phyloP scores from a whole-genome alignment of 192 early-diverging fungal species.

The Cladochytrium replicatum region DNA sequence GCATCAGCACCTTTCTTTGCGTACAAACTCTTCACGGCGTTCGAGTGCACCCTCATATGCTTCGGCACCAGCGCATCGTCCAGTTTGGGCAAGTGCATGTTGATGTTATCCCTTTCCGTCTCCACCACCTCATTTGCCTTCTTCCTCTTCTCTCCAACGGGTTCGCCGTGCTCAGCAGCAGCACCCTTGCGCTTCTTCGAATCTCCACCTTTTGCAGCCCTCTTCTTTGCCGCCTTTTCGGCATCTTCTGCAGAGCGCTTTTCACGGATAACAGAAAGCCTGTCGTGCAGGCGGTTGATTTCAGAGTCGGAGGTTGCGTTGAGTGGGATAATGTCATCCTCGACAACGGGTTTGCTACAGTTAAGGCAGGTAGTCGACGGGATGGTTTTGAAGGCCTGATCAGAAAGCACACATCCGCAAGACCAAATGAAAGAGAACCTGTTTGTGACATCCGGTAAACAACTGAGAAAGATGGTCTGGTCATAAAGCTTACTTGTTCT shows the following conservation, averaged over 20 bases:
- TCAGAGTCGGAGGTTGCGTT: slow-evolving; percentile 57
- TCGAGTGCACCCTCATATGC: slow-evolving; percentile 14
- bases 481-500: slow-evolving; percentile 39
- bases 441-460: too few species aligned
- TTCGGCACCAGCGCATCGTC: slow-evolving; percentile 8
- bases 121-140: background rate
- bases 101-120: slow-evolving; percentile 21
- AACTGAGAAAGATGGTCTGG: background rate
- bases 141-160: slow-evolving; percentile 4
- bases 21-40: slow-evolving; percentile 38
- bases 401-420: slow-evolving; percentile 75
- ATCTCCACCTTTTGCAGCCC: slow-evolving; percentile 8
- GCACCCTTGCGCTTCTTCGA: slow-evolving; percentile 3
- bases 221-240: slow-evolving; percentile 34
- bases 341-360: slow-evolving; percentile 51
- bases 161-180: background rate
- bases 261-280: slow-evolving; percentile 47
- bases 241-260: slow-evolving; percentile 35
- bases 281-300: slow-evolving; percentile 41
- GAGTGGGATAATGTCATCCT: slow-evolving; percentile 53
- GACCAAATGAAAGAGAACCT: slow-evolving; percentile 35
- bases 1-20: slow-evolving; percentile 7
- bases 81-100: slow-evolving; percentile 37
- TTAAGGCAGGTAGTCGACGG: slow-evolving; percentile 51
- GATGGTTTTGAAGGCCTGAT: slow-evolving; percentile 63